Base-by-base conservation (phyloP, 768 basidiomycete genomes). In the Mycena venus region DNA sequence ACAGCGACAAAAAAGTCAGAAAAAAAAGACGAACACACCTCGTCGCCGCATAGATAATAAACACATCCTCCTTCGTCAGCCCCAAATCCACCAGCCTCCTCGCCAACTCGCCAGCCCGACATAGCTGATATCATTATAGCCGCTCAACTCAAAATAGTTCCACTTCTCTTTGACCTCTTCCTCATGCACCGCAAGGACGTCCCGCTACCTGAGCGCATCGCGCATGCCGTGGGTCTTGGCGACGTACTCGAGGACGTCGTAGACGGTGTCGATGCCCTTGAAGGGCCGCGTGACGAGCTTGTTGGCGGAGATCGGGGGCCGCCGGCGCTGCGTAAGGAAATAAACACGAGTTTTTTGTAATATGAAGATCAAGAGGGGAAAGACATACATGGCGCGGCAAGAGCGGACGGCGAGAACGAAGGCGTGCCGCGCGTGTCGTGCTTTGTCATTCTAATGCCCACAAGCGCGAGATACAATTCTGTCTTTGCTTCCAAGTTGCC, bases 141-240 rank as follows among this genome's bases (percentile, higher is more conserved):
- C 94, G 83, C 93, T 94, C 70, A 99, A 89, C 83, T 97, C 90
- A 84, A 96, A 99, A 84, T 94, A 99, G 81, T 94, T 96, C 98
- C 98, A 99, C 68, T 89, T 95, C 90, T 99, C 99, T 82, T 86
- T 95, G 88, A 99, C 95, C 4, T 92, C 93, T 84, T 99, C 98
- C 78, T 95, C 92, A 80, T 96, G 87, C 27, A 92, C 85, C 8
- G 86, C 80, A 65, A 95, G 79, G 36, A 97, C 78, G 68, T 95
- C 94, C 38, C 98, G 87, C 88, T 91, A 94, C 0, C 97, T 98
- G 9, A 95, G 81, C 0, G 95, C 96, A 6, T 94, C 88, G 77
- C 93, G 91, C 3, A 87, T 86, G 4, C 94, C 94, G 78, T 96
- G 93, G 0, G 90, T 93, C 21, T 93, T 90, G 0, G 93, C 93